Base-by-base conservation (phyloP, 257 asterid species). In the Capsicum baccatum region DNA sequence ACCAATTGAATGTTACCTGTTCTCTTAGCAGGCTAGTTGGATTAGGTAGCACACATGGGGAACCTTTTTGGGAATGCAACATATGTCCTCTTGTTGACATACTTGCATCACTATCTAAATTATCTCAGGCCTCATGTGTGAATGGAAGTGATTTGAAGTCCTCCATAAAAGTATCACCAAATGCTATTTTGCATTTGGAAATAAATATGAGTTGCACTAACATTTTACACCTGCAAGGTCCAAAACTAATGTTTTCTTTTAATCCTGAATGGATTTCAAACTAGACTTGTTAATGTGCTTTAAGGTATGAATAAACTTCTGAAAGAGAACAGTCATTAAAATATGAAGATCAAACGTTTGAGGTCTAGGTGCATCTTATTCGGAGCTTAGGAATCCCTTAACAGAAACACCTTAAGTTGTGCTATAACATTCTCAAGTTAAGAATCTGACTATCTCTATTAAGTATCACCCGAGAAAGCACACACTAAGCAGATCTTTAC, bases 21-120 rank as follows among this genome's bases (percentile, higher is more conserved):
- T 74, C 19, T 74, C 21, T 26, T 76, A 76, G 81, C 81, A 76
- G 19, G 47, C 39, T 48, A 48, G 81, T 52, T 21, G 81, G 13
- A 76, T 52, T 50, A n/a, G 37, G 6, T 71, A 71, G 58, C 54
- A 71, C 3, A 1, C 37, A 71, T 10, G 37, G 47, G 9, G 60
- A 21, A 4, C 13, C 42, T 0, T 76, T 50, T 52, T 21, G 60
- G 81, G 81, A 21, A 21, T 76, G 47, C 21, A 21, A 52, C 60
- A 26, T 52, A 33, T 78, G 64, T 52, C 42, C 64, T 78, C 64
- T 55, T 78, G 15, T 48, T 76, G 64, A 76, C 52, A 26, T 54
- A 76, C 44, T 76, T 54, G 26, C 64, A 78, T 14, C 50, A 78
- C 50, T 78, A 16, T 4, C 64, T 54, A 76, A 13, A 76, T 76